Conservation (phyloP, 2,329 filamentous ascomycete genomes). For the Ophiostoma sp. region DNA sequence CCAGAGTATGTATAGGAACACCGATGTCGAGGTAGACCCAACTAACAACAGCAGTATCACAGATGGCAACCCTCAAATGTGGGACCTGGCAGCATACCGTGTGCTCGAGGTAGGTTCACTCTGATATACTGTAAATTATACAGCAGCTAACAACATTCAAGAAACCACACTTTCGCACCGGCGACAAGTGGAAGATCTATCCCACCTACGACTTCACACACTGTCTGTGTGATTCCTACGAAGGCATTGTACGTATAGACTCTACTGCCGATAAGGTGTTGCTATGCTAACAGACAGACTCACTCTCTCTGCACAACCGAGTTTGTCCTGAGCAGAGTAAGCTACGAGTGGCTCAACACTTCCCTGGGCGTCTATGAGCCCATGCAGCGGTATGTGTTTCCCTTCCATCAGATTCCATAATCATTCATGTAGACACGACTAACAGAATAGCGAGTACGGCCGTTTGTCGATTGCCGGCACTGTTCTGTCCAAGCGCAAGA, state of each 20-base stretch:
- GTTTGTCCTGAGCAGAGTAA: slow-evolving; percentile 49
- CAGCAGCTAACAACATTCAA: not conserved
- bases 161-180: slow-evolving; percentile 70
- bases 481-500: slow-evolving; percentile 79
- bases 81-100: slow-evolving; percentile 89
- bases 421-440: slow-evolving; percentile 50
- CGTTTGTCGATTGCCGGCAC: slow-evolving; percentile 72
- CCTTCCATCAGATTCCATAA: too few species aligned
- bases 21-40: not conserved
- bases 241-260: slow-evolving; percentile 53
- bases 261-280: not conserved
- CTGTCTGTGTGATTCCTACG: slow-evolving; percentile 87
- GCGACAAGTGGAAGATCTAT: slow-evolving; percentile 83
- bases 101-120: slow-evolving; percentile 48
- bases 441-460: slow-evolving; percentile 52
- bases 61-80: slow-evolving; percentile 47
- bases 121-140: not conserved
- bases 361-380: slow-evolving; percentile 77
- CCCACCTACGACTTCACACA: slow-evolving; percentile 93
- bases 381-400: slow-evolving; percentile 62
- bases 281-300: slow-evolving; percentile 1
- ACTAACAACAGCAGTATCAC: slow-evolving; percentile 20
- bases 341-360: slow-evolving; percentile 85
- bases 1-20: slow-evolving; percentile 7
- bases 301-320: slow-evolving; percentile 74